Base-by-base conservation (phyloP, 176 grass and related monocot genomes). In the Raddia guianensis region DNA sequence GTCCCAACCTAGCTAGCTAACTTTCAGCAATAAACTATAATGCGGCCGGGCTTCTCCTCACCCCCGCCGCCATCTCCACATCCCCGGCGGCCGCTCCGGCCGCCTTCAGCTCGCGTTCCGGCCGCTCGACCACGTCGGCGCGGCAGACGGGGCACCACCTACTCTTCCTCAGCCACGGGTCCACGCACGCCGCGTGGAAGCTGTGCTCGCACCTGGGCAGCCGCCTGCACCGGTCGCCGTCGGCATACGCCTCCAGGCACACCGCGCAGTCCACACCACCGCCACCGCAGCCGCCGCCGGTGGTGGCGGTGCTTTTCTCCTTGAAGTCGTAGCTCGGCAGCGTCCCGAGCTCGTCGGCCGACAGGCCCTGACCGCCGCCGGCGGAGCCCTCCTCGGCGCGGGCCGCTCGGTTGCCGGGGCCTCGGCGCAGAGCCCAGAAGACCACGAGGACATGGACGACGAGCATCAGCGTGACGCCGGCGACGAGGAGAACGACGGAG, bases 161-260 rank as follows among this genome's bases (percentile, higher is more conserved):
- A 73, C 75, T 75, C 70, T 88, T 97, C 82, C 72, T 66, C 49
- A 97, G 49, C 93, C 93, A 97, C 50, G 82, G 75, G 69, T 93
- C 93, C 12, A 97, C 83, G 33, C 93, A 97, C 67, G 67, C 8
- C 11, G 80, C 72, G 71, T 97, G 93, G 80, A 97, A 97, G 70
- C 90, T 73, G 66, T 97, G 90, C 67, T 69, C 65, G 83, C 93
- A 97, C 79, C 79, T 57, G 10, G 88, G 85, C 48, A 97, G 66
- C 56, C 49, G 70, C 75, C 86, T 73, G 86, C 88, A 93, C 72
- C 52, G 82, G 6, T 97, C 88, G 6, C 88, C 88, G 8, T 43
- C 8, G 76, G 50, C 69, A 53, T 89, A 92, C 63, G 8, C 53
- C 72, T 93, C 88, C 3, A 97, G 66, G 79, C 93, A 97, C 21